Conservation (phyloP, 2,329 filamentous ascomycete species). For the Microsporum audouinii region DNA sequence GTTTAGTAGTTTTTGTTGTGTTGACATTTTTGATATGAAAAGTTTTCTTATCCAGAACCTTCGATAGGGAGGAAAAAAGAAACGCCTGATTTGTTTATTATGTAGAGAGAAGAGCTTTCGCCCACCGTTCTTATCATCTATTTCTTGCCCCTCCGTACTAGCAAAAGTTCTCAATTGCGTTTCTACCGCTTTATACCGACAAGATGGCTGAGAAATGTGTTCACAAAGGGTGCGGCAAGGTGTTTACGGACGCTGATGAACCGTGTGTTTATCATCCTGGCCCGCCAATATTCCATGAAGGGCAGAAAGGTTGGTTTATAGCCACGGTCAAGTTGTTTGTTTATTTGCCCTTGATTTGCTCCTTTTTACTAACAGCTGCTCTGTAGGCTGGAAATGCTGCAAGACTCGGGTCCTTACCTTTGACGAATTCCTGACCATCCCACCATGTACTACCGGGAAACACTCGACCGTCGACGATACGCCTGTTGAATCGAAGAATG, state of each 20-base stretch:
- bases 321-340: background rate
- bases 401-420: slow-evolving; percentile 94
- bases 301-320: slow-evolving; percentile 71
- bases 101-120: background rate
- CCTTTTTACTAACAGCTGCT: background rate
- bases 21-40: background rate
- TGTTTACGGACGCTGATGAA: slow-evolving; percentile 69
- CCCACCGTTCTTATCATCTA: background rate
- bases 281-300: slow-evolving; percentile 91
- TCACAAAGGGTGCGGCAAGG: slow-evolving; percentile 89
- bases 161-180: background rate
- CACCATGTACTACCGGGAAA: slow-evolving; percentile 83
- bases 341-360: background rate
- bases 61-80: slow-evolving; percentile 9
- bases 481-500: slow-evolving; percentile 37
- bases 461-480: slow-evolving; percentile 79
- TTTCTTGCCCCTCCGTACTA: background rate
- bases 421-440: slow-evolving; percentile 89
- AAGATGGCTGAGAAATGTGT: slow-evolving; percentile 60
- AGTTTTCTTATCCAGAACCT: slow-evolving; percentile 13
- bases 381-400: slow-evolving; percentile 92
- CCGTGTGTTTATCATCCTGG: slow-evolving; percentile 86
- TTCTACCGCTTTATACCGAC: background rate
- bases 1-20: background rate
- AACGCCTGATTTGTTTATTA: background rate